These are phyloP conservation scores for Tulasnella sp. DNA, from an alignment of 768 basidiomycete genomes.

Conservation along the genomic window DNA sequence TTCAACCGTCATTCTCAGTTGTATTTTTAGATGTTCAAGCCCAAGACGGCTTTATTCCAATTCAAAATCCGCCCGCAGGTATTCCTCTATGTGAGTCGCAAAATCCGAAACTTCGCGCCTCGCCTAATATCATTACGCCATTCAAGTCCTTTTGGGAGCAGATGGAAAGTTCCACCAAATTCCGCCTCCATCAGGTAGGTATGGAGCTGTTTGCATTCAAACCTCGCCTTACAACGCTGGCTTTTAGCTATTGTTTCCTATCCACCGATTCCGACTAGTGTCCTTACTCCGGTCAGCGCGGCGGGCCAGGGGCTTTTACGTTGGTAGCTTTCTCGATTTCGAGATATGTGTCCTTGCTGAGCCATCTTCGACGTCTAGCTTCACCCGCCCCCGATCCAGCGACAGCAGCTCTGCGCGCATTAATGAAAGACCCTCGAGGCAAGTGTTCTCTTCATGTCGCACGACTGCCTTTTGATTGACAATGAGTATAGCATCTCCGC, in stretches of 20 bases:
- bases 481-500: too few relatives aligned
- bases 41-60: not conserved
- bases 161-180: not conserved
- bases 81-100: not conserved
- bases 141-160: not conserved
- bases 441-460: too few relatives aligned
- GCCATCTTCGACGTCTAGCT: not conserved
- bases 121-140: not conserved
- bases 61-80: not conserved
- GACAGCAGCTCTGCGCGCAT: not conserved
- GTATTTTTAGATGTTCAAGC: not conserved
- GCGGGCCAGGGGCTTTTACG: not conserved
- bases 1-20: not conserved
- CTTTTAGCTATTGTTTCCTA: not conserved
- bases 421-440: too few relatives aligned
- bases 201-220: not conserved
- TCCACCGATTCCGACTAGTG: not conserved
- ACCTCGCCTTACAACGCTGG: not conserved
- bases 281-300: not conserved
- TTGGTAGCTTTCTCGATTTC: not conserved
- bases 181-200: not conserved
- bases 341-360: not conserved
- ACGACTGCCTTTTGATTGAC: too few relatives aligned
- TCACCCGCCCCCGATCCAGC: not conserved
- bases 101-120: not conserved